These are phyloP conservation scores for Cyclaneusma minus DNA, from an alignment of 2,329 filamentous ascomycete genomes.

Conservation along the genomic window DNA sequence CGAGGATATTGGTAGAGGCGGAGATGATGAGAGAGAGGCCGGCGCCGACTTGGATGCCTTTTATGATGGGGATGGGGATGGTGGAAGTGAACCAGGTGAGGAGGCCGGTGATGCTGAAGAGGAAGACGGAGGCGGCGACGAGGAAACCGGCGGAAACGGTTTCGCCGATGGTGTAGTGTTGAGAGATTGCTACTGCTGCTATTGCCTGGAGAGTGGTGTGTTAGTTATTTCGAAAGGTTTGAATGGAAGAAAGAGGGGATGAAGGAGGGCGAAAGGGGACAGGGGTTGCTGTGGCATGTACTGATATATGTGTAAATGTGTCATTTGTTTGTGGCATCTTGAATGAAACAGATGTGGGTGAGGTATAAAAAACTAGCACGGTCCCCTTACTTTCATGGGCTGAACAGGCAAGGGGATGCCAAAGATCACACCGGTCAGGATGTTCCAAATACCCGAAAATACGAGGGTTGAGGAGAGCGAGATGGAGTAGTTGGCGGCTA, in stretches of 20 bases:
- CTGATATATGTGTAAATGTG: too few relatives aligned
- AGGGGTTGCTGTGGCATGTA: background rate
- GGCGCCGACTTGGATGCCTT: slow-evolving; percentile 88
- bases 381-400: slow-evolving; percentile 48
- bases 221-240: background rate
- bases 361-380: background rate
- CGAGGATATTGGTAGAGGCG: slow-evolving; percentile 53
- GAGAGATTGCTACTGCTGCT: slow-evolving; percentile 71
- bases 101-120: slow-evolving; percentile 70
- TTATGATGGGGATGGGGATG: slow-evolving; percentile 76
- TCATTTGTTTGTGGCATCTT: too few relatives aligned
- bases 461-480: slow-evolving; percentile 72
- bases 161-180: slow-evolving; percentile 47
- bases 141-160: slow-evolving; percentile 75
- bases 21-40: slow-evolving; percentile 71
- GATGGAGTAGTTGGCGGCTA: slow-evolving; percentile 64
- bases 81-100: slow-evolving; percentile 56
- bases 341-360: background rate
- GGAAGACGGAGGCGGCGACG: slow-evolving; percentile 55
- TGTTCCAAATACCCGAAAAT: slow-evolving; percentile 77
- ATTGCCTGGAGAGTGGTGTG: slow-evolving; percentile 44
- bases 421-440: slow-evolving; percentile 67
- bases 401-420: slow-evolving; percentile 85
- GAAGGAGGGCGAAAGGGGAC: slow-evolving; percentile 1
- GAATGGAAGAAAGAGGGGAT: background rate